These are phyloP conservation scores for Rhododendron simsii DNA, from an alignment of 148 eudicot species.

Conservation along the genomic window DNA sequence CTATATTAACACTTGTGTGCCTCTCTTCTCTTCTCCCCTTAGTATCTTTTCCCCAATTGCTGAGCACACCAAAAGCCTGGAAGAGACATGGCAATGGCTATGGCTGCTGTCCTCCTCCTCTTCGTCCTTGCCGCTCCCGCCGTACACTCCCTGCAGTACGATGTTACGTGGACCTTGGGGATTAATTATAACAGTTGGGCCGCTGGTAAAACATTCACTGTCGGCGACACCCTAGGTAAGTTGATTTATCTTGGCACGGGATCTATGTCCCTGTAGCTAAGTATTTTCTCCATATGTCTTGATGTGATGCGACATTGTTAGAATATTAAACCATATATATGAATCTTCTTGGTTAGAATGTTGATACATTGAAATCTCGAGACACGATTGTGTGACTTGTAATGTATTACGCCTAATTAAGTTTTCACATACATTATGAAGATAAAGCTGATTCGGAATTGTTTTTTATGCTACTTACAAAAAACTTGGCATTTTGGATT, in stretches of 20 bases:
- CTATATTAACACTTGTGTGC: neutral
- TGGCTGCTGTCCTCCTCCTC: conserved; percentile 10
- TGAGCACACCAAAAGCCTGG: neutral
- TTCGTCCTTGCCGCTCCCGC: conserved; percentile 15
- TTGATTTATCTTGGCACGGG: neutral
- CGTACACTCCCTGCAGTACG: conserved; percentile 4
- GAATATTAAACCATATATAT: neutral
- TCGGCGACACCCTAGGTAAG: conserved; percentile 24
- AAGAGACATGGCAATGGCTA: conserved; percentile 8
- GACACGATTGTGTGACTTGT: neutral
- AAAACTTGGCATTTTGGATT: neutral
- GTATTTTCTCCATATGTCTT: neutral
- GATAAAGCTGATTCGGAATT: neutral
- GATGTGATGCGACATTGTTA: neutral
- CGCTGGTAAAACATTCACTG: conserved; percentile 1
- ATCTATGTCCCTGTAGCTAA: neutral
- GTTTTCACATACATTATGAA: neutral
- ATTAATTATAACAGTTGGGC: conserved; percentile 11
- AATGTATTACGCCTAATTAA: neutral
- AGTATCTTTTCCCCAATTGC: neutral
- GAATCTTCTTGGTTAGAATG: neutral
- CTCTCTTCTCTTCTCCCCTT: neutral
- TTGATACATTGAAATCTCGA: neutral
- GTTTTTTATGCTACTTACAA: neutral
- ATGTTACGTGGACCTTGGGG: neutral